A percentile compares a stretch with the other conserved stretches of the same genome.
These are phyloP conservation scores for Plasmopara muralis DNA, from an alignment of 352 stramenopile genomes.

Conservation along the genomic window DNA sequence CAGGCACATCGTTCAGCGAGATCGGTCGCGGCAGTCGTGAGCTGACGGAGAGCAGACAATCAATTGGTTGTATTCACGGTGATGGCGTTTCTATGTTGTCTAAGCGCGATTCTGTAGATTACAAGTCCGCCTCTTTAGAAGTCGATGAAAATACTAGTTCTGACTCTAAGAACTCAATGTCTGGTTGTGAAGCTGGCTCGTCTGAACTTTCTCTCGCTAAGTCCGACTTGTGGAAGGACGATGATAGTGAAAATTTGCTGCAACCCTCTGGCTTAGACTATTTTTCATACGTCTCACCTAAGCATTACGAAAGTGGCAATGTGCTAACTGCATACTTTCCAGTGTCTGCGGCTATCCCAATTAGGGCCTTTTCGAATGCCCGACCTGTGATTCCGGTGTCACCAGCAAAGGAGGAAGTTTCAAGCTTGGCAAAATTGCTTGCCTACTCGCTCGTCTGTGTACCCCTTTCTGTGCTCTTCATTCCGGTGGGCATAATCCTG, in stretches of 20 bases:
- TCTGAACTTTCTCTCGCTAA: slow-evolving; percentile 27
- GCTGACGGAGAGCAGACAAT: slow-evolving; percentile 8
- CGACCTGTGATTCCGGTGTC: slow-evolving; percentile 9
- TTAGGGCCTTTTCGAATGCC: slow-evolving; percentile 17
- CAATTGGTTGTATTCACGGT: slow-evolving; percentile 26
- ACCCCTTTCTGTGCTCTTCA: slow-evolving; percentile 45
- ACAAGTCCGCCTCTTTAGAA: slow-evolving; percentile 27
- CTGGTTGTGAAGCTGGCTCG: slow-evolving; percentile 30
- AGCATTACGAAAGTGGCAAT: slow-evolving; percentile 30
- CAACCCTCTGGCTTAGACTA: slow-evolving; percentile 31
- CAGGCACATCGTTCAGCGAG: slow-evolving; percentile 37
- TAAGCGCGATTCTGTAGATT: slow-evolving; percentile 21
- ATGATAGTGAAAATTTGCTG: slow-evolving; percentile 23
- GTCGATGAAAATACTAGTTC: slow-evolving; percentile 38
- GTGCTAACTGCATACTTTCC: slow-evolving; percentile 22
- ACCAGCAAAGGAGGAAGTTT: slow-evolving; percentile 17
- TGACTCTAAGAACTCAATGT: slow-evolving; percentile 51
- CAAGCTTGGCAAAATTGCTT: slow-evolving; percentile 60
- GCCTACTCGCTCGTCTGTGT: slow-evolving; percentile 54
- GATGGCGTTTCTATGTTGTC: slow-evolving; percentile 31
- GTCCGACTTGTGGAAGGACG: slow-evolving; percentile 32
- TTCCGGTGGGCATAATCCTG: slow-evolving; percentile 49
- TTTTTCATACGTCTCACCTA: slow-evolving; percentile 49
- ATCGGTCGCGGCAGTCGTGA: slow-evolving; percentile 15
- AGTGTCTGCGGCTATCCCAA: slow-evolving; percentile 14